Evolutionary conservation across 2,329 filamentous ascomycete species (phyloP).

Genomic region (Niveomyces coronatus): DNA sequence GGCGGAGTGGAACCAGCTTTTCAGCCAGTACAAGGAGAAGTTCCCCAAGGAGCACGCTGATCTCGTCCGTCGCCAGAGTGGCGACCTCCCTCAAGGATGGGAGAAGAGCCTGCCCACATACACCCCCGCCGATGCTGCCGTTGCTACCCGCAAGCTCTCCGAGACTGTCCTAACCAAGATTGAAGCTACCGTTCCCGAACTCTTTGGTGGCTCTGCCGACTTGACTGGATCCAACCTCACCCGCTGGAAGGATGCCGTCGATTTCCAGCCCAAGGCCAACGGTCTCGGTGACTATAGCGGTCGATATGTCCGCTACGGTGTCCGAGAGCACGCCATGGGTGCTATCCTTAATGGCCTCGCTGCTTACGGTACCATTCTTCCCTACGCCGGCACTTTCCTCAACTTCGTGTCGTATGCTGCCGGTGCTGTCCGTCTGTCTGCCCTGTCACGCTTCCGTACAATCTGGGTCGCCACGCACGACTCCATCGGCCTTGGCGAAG

Average conservation of each 20-base stretch:
- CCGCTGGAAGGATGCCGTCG: conserved; percentile 90
- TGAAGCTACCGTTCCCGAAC: conserved; percentile 72
- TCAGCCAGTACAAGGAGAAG: conserved; percentile 74
- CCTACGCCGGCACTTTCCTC: conserved; percentile 91
- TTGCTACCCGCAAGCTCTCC: conserved; percentile 92
- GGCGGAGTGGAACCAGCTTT: conserved; percentile 89
- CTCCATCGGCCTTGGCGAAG: conserved; percentile 97
- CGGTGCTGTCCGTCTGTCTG: conserved; percentile 86
- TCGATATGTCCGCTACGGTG: conserved; percentile 87
- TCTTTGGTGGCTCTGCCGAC: conserved; percentile 93
- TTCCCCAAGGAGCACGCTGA: conserved; percentile 73
- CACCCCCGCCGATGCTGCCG: conserved; percentile 71
- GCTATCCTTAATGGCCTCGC: conserved; percentile 91
- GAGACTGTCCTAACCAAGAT: conserved; percentile 88
- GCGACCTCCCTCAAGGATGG: conserved; percentile 90
- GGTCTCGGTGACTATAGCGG: conserved; percentile 84
- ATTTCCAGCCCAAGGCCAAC: conserved; percentile 87
- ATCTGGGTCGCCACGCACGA: conserved; percentile 98
- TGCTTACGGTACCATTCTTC: conserved; percentile 90
- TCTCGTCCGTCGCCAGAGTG: conserved; percentile 66
- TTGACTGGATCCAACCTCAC: conserved; percentile 98
- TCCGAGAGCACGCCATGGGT: conserved; percentile 87
- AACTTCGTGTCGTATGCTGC: conserved; percentile 99
- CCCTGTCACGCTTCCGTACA: conserved; percentile 78
- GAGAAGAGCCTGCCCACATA: conserved; percentile 88